Conservation (phyloP, 176 grass and related monocot species). For the Carex cristatella region DNA sequence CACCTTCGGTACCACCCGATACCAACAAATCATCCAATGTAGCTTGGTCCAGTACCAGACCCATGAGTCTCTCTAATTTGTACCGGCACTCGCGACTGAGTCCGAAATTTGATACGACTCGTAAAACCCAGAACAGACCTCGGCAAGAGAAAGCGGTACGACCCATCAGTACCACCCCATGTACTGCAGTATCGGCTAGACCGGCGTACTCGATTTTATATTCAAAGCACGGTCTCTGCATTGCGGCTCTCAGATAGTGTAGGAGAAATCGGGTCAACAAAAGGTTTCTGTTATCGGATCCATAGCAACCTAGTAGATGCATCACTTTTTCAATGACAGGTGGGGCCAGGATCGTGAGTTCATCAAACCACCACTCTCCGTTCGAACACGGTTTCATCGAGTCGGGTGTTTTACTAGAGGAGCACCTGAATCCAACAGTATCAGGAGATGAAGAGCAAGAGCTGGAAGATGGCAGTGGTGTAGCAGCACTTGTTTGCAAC, state of each 20-base stretch:
- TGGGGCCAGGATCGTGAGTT: conserved; percentile 54
- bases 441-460: conserved; percentile 67
- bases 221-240: conserved; percentile 13
- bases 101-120: conserved; percentile 54
- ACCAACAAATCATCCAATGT: conserved; percentile 80
- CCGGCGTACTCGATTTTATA: conserved; percentile 24
- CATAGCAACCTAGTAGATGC: conserved; percentile 59
- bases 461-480: conserved; percentile 35
- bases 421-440: conserved; percentile 38
- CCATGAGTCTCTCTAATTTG: conserved; percentile 76
- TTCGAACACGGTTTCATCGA: conserved; percentile 45
- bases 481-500: conserved; percentile 3
- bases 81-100: conserved; percentile 63
- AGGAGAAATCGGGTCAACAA: conserved; percentile 73
- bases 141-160: conserved; percentile 70
- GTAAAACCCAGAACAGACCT: conserved; percentile 66
- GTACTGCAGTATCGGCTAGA: conserved; percentile 79
- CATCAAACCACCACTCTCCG: conserved; percentile 91
- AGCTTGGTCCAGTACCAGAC: conserved; percentile 75
- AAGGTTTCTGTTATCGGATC: conserved; percentile 78
- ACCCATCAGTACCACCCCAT: conserved; percentile 68
- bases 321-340: conserved; percentile 61
- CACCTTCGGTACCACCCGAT: conserved; percentile 45
- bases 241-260: conserved; percentile 60
- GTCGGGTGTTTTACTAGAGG: conserved; percentile 58